Base-by-base conservation (phyloP, 1,284 basidiomycete genomes). In the Austroboletus novae-zelandiae region DNA sequence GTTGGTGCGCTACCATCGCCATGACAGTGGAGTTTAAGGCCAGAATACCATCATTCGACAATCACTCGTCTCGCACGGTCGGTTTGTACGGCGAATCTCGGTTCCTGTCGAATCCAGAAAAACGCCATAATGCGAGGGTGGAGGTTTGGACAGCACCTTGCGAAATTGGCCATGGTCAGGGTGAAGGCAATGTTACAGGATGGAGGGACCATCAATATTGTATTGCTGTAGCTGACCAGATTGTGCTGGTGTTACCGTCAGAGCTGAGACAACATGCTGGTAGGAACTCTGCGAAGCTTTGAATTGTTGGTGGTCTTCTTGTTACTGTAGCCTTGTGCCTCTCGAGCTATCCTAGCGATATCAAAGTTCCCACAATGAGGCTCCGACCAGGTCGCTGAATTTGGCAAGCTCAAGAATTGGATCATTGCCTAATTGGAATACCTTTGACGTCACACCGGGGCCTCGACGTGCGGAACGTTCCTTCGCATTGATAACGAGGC, bases 111-210 rank as follows among this genome's bases (percentile, higher is more conserved):
- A 68, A 77, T 35, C 78, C 79, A 0, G 72, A 78, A 50, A 74
- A 74, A 9, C 69, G 81, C 45, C 82, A 86, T 55, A 80, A 85
- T 48, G 59, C 66, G 2, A 77, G 77, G 53, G 73, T 77, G 1
- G 84, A 85, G 56, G 66, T 84, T 9, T 86, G 83, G 83, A 79
- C 81, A 10, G 79, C 83, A 6, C 84, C 83, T 1, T 69, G 70
- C 31, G 71, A 77, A 48, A 69, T 82, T 34, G 78, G 76, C 5
- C 74, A 75, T 50, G 78, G 76, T 4, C 5, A 27, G 25, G 25
- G 25, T 27, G 8, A 27, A 2, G 44, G 62, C 9, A 62, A 70
- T 31, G 43, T 39, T 10, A 61, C 70, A 3, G 74, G 73, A 14
- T 86, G 83, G 84, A 72, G 79, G 53, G 79, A 82, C 43, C 65